Conservation (phyloP, 345 rosid genomes). For the Gossypium stocksii region DNA sequence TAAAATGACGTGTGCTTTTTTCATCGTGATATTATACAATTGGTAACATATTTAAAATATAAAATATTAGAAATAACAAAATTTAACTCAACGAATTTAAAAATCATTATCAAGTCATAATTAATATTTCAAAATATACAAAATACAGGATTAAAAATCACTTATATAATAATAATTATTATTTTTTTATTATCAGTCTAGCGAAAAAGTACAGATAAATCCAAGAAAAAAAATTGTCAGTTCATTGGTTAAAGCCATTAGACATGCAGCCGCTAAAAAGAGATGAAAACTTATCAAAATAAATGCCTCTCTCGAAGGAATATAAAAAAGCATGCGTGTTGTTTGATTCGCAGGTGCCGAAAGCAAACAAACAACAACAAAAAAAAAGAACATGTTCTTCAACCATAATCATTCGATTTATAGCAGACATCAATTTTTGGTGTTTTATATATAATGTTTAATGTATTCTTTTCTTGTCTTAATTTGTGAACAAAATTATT, state of each 20-base stretch:
- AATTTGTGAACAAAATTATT: not conserved
- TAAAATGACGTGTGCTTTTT: no score
- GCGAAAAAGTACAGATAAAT: not conserved
- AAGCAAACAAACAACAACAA: not conserved
- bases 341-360: not conserved
- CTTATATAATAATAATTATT: no score
- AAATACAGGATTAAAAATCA: no score
- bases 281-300: not conserved
- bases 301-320: not conserved
- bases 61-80: no score
- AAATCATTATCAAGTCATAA: no score
- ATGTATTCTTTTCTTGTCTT: not conserved
- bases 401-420: not conserved
- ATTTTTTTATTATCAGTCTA: not conserved
- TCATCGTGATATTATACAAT: no score
- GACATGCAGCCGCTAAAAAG: not conserved
- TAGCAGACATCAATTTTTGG: not conserved
- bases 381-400: not conserved
- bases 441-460: not conserved
- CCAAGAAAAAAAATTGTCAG: no score
- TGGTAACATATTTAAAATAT: no score
- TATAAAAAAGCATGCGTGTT: not conserved
- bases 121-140: no score
- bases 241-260: no score
- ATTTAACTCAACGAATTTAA: no score